A percentile compares a stretch with the other conserved stretches of the same genome.
These are phyloP conservation scores for Trypanosoma mega DNA, from an alignment of 208 protist species.

Conservation along the genomic window DNA sequence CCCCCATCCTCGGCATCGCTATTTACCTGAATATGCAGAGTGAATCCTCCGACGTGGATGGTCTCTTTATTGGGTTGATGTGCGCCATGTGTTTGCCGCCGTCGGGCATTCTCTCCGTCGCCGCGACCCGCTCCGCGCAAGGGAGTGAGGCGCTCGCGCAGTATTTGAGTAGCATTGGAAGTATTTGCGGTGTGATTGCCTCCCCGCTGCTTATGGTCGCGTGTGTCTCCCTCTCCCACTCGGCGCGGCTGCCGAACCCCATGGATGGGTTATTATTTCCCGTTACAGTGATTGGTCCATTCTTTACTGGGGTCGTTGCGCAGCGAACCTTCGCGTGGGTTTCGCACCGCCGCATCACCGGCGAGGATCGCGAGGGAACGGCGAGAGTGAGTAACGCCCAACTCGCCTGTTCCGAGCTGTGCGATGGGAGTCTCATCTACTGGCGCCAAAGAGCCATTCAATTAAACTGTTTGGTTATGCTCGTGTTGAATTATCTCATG, in stretches of 20 bases:
- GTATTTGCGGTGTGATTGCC: conserved; percentile 20
- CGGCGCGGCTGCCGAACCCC: conserved; percentile 5
- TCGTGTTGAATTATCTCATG: conserved; percentile 31
- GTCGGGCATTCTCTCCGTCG: conserved; percentile 20
- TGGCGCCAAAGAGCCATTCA: conserved; percentile 25
- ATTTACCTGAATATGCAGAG: conserved; percentile 9
- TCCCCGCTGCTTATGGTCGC: conserved; percentile 23
- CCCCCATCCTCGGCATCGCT: conserved; percentile 13
- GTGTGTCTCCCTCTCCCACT: conserved; percentile 15
- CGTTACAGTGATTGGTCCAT: conserved; percentile 17
- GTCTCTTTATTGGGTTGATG: conserved; percentile 26
- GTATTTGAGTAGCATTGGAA: conserved; percentile 19
- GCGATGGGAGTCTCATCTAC: conserved; percentile 19
- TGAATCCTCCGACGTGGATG: conserved; percentile 1
- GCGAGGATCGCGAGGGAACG: conserved; percentile 5
- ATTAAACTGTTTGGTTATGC: conserved; percentile 22
- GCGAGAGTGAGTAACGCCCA: conserved; percentile 8
- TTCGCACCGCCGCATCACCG: conserved; percentile 9
- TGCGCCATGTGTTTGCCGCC: conserved; percentile 26
- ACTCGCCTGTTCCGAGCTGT: conserved; percentile 21
- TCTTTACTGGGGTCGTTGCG: conserved; percentile 19
- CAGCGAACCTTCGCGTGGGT: conserved; percentile 17
- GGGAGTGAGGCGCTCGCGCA: conserved; percentile 27
- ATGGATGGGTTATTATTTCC: conserved; percentile 18
- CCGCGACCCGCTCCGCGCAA: conserved; percentile 17